phyloP scores from a whole-genome alignment of 78 protist genomes.

The Dictyostelium intermedium region DNA sequence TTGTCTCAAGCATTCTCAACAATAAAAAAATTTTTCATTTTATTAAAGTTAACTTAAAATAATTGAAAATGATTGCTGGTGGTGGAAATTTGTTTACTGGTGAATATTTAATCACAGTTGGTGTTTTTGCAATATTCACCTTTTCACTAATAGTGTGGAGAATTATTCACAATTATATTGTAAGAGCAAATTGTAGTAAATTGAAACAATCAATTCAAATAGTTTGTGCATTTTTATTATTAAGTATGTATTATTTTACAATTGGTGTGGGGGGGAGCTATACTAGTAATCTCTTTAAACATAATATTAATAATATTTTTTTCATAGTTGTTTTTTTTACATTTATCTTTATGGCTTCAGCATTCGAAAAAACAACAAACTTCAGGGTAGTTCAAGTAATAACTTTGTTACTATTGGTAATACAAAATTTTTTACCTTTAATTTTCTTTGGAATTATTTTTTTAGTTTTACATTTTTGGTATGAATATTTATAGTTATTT shows the following conservation, averaged over 20 bases:
- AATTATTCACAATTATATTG: neutral
- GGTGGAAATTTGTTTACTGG: neutral
- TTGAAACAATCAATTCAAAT: neutral
- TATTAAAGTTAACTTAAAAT: too few species aligned
- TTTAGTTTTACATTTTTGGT: slow-evolving; percentile 10
- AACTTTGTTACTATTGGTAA: neutral
- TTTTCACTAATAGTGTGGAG: neutral
- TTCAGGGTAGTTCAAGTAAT: neutral
- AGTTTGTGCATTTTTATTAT: neutral
- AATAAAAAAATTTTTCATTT: too few species aligned
- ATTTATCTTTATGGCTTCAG: neutral
- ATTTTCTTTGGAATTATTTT: neutral
- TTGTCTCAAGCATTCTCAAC: too few species aligned
- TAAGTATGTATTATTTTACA: neutral
- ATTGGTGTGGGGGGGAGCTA: too few species aligned
- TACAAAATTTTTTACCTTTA: neutral
- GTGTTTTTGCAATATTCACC: neutral
- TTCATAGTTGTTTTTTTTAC: neutral
- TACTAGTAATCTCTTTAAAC: too few species aligned
- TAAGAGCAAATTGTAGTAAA: neutral
- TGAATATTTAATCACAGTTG: neutral
- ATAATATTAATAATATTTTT: too few species aligned
- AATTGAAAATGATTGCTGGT: neutral
- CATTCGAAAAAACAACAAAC: neutral
- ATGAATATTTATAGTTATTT: neutral